These are phyloP conservation scores for Hymenoscyphus repandus DNA, from an alignment of 2,329 filamentous ascomycete genomes.

Conservation along the genomic window DNA sequence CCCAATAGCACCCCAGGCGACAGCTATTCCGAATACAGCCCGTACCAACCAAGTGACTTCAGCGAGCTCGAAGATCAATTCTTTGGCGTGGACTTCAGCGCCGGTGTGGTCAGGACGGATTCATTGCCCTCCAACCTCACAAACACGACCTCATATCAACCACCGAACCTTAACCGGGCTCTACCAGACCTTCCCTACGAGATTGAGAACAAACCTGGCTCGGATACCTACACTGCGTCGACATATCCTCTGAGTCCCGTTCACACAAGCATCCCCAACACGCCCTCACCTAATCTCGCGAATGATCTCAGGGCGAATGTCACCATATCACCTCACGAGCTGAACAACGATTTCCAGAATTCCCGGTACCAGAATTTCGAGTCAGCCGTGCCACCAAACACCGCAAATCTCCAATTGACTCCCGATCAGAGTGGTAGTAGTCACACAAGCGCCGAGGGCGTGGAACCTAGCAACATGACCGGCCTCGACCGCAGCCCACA, in stretches of 20 bases:
- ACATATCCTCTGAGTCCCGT: constrained; percentile 28
- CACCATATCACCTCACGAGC: constrained; percentile 22
- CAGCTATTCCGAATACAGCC: constrained; percentile 27
- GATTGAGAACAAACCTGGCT: constrained; percentile 11
- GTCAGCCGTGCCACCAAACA: constrained; percentile 10
- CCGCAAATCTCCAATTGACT: constrained; percentile 24
- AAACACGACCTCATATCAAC: constrained; percentile 12
- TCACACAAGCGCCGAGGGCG: constrained; percentile 28
- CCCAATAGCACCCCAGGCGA: constrained; percentile 25
- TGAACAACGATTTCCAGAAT: constrained; percentile 18
- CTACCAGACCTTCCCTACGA: constrained; percentile 15
- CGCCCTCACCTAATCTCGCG: constrained; percentile 21
- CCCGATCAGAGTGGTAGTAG: constrained; percentile 31
- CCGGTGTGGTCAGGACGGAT: constrained; percentile 24
- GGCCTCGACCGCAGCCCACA: constrained; percentile 20
- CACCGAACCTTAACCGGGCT: constrained; percentile 14
- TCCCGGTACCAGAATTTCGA: constrained; percentile 15
- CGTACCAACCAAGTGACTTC: constrained; percentile 27
- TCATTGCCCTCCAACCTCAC: constrained; percentile 15
- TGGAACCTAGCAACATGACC: constrained; percentile 23
- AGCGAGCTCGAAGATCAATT: constrained; percentile 29
- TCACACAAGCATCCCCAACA: constrained; percentile 25
- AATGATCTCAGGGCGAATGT: constrained; percentile 17
- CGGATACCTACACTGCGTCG: constrained; percentile 16
- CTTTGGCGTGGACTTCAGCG: constrained; percentile 32